Evolutionary conservation across 139 green algal genomes (phyloP), one percentile per base, ranked within the genome.

Genomic region (Nannochloris sp.): DNA sequence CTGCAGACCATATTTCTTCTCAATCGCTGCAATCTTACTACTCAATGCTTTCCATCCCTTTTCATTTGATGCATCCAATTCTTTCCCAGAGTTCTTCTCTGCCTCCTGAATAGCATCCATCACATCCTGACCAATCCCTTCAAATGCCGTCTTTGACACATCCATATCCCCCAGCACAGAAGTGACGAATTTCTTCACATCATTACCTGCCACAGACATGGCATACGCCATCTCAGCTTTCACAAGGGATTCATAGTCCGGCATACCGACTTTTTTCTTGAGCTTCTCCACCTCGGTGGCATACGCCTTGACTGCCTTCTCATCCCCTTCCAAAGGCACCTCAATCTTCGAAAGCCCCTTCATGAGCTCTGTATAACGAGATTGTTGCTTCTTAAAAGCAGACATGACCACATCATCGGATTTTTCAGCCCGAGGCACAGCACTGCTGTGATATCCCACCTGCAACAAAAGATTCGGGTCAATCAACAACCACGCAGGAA

Each of bases 331-430:
- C 37, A 83, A 50, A 1, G 78, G 78, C 16, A 83, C 30, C 8
- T 48, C 43, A 43, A 84, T 82, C 33, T 57, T 72, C 75, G 83
- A 68, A 36, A 79, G 49, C 16, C 75, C 75, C 46, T 80, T 48
- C 53, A 81, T 66, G 1, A 84, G 13, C 16, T 58, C 56, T 49
- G 56, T 49, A 29, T 80, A 81, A 37, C 78, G 68, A 49, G 66
- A 44, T 69, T 80, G 73, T 9, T 72, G 60, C 51, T 84, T 48
- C 40, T 66, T 67, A 46, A 84, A 84, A 4, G 68, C 49, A 13
- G 68, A 26, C 11, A 84, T 56, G 10, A 84, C 75, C 9, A 77
- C 46, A 43, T 84, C 77, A 17, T 79, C 70, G 10, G 46, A 6
- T 10, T 53, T 23, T 14, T 23, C 46, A 11, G 46, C 16, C n/a